phyloP scores from a whole-genome alignment of 768 basidiomycete species.

The Psilocybe subaeruginosa region DNA sequence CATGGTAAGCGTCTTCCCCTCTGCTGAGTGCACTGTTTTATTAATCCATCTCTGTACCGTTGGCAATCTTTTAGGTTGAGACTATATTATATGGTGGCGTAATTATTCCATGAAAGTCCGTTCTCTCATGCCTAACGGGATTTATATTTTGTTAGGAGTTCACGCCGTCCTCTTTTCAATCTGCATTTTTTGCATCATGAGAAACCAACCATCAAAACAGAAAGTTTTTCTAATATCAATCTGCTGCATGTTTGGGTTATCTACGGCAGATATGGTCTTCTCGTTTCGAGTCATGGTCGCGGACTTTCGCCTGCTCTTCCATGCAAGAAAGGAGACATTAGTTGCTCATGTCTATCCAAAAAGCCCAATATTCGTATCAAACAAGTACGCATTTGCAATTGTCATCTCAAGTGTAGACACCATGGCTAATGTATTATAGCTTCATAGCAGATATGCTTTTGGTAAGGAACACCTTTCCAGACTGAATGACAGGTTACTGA shows the following conservation, averaged over 20 bases:
- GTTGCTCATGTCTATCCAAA: slow-evolving; percentile 9
- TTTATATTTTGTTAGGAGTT: not conserved
- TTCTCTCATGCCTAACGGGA: too few relatives aligned
- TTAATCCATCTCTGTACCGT: not conserved
- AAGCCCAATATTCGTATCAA: slow-evolving; percentile 11
- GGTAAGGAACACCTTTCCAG: not conserved
- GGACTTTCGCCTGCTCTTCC: slow-evolving; percentile 6
- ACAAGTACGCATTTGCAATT: slow-evolving; percentile 1
- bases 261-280: slow-evolving; percentile 7
- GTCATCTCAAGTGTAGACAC: not conserved
- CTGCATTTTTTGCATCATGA: slow-evolving; percentile 6
- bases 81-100: not conserved
- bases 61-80: not conserved
- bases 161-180: slow-evolving; percentile 5
- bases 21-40: not conserved
- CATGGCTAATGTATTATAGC: not conserved
- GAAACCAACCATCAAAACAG: slow-evolving; percentile 6
- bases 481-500: not conserved
- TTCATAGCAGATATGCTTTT: slow-evolving; percentile 1
- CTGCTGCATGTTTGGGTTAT: slow-evolving; percentile 9
- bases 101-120: too few relatives aligned
- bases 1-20: not conserved
- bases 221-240: slow-evolving; percentile 9
- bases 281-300: slow-evolving; percentile 6
- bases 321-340: not conserved